A percentile compares a stretch with the other conserved stretches of the same genome.
Evolutionary conservation across 768 basidiomycete species (phyloP).

Genomic region (Mycena venus): DNA sequence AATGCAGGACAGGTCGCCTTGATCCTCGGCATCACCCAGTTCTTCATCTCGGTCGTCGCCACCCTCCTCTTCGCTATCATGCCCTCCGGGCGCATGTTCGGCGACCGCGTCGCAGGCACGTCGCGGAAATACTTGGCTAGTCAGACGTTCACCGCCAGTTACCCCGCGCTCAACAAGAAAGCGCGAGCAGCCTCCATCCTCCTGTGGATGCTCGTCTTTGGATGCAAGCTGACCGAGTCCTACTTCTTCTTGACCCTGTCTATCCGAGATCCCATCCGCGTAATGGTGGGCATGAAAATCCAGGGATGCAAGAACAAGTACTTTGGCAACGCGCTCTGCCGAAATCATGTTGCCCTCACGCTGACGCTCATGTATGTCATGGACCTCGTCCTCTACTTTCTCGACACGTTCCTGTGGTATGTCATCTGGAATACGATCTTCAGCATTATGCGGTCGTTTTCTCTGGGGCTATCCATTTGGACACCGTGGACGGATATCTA

Average conservation of each 20-base stretch:
- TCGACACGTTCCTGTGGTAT: constrained; percentile 99
- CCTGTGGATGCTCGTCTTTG: constrained; percentile 94
- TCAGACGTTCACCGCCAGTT: constrained; percentile 98
- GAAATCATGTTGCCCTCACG: constrained; percentile 95
- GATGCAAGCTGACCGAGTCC: constrained; percentile 96
- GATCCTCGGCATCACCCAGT: constrained; percentile 96
- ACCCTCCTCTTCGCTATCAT: constrained; percentile 91
- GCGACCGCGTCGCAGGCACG: constrained; percentile 96
- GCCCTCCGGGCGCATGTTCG: constrained; percentile 98
- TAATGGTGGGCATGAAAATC: constrained; percentile 97
- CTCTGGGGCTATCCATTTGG: constrained; percentile 96
- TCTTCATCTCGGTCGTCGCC: constrained; percentile 90
- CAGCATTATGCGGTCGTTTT: constrained; percentile 89
- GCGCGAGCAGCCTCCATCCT: constrained; percentile 84
- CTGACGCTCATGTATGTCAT: constrained; percentile 99
- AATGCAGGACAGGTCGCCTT: constrained; percentile 81
- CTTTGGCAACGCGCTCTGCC: constrained; percentile 88
- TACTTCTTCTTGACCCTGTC: constrained; percentile 98
- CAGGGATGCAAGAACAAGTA: constrained; percentile 90
- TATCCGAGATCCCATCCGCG: constrained; percentile 92
- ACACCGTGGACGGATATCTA: constrained; percentile 99
- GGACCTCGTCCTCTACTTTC: constrained; percentile 97
- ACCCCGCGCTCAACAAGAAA: constrained; percentile 74
- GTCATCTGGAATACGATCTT: constrained; percentile 99
- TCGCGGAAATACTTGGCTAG: constrained; percentile 97